Evolutionary conservation across 306 rosid genomes (phyloP), one percentile per base, ranked within the genome.

Genomic region (Amphicarpaea edgeworthii): DNA sequence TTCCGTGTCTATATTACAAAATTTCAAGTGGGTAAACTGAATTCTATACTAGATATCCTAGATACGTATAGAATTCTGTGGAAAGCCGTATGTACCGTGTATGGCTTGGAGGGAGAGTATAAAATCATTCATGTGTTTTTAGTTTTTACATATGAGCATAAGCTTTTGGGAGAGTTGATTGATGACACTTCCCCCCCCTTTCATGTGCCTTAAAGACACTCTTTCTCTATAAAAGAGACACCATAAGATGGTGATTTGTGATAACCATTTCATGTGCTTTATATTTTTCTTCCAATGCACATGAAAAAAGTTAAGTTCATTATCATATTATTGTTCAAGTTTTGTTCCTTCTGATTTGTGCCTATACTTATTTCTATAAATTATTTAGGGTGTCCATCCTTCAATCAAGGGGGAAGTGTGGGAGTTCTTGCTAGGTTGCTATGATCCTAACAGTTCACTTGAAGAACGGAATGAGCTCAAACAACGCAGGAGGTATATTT

Each of bases 341-440:
- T 76, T n/a, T 19, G 6, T 38, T 72, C 70, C 75, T 57, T 84
- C 55, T 63, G 32, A 21, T 37, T 46, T 70, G 58, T 63, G 21
- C 75, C 26, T 65, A 37, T 54, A 26, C 58, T 46, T 63, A 76
- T 68, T 76, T 73, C 37, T 64, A 8, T 82, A 62, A 20, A 82
- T 82, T 64, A 54, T 77, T 75, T 62, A 94, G 98, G 98, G 98
- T 54, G 83, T 94, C 74, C 96, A 94, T 79, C 98, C 98, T 88
- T 87, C 95, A 79, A 92, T 94, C 77, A 92, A 94, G 81, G 98
- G 92, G 70, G 88, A 43, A 69, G 98, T 94, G 28, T 92, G 96
- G 98, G 98, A 94, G 79, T 94, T 94, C 86, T 88, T 94, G 91
- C 77, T 92, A 76, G 97, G 98, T 77, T 92, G 97, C 76, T 94